Base-by-base conservation (phyloP, 2,329 filamentous ascomycete genomes). In the Tolypocladium cylindrosporum region DNA sequence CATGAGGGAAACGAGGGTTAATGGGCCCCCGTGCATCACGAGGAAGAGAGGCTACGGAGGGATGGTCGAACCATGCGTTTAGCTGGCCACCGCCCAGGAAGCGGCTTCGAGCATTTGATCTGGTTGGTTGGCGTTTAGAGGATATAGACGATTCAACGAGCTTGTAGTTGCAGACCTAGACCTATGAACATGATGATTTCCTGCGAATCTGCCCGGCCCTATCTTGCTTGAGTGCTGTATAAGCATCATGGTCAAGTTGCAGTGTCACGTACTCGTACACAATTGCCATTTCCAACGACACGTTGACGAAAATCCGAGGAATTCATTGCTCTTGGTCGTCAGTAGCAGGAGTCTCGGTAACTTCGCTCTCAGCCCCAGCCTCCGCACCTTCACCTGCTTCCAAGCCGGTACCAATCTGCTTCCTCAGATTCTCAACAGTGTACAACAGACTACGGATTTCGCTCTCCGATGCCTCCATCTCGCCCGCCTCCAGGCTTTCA, bases 341-440 rank as follows among this genome's bases (percentile, higher is more conserved):
- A 16, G 54, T 43, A 19, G n/a, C 59, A 37, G 55, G 51, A 48
- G 40, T 55, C n/a, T 41, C 57, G 13, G 59, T 48, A 10, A 48
- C 48, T 8, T 63, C 57, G 4, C n/a, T 52, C 24, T 61, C 59
- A n/a, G 24, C 57, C 11, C 31, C 56, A 4, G 24, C 58, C 13
- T 59, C 57, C 14, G 41, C 50, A 27, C 36, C 24, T 13, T 39
- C 19, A 37, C n/a, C 65, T 24, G 62, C 69, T 6, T 65, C 65
- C 31, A 59, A 54, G 54, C 61, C 39, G 59, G 66, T 54, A 21
- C 64, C 61, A 5, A 64, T 68, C 37, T 74, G 69, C 65, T 82
- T 82, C 53, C 79, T 75, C 62, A 82, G 64, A 43, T 71, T 74
- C 62, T 79, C 79, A 1, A 72, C 73, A 19, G 70, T 75, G 58